Conservation (phyloP, 768 basidiomycete genomes). For the Trametes cinnabarina region DNA sequence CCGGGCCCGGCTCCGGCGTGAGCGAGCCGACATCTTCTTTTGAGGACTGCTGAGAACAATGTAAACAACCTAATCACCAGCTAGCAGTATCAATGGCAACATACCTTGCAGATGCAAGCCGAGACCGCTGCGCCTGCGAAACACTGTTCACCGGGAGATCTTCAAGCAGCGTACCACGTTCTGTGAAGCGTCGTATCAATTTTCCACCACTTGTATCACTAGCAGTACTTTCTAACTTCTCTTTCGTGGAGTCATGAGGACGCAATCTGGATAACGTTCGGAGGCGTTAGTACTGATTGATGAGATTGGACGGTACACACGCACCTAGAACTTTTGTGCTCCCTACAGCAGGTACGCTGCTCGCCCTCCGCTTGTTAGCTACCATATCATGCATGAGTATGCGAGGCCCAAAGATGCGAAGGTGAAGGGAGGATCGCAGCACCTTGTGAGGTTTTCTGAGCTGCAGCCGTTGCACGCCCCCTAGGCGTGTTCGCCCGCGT, state of each 20-base stretch:
- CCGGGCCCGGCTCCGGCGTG: slow-evolving; percentile 9
- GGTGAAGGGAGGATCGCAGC: not conserved
- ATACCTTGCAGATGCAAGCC: not conserved
- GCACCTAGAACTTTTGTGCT: slow-evolving; percentile 12
- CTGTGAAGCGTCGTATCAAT: not conserved
- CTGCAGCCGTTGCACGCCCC: not conserved
- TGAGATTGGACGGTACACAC: not conserved
- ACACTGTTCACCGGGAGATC: not conserved
- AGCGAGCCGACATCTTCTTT: not conserved
- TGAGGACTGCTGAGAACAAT: not conserved
- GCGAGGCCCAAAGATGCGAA: not conserved
- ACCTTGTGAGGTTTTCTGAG: slow-evolving; percentile 6
- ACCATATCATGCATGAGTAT: not conserved
- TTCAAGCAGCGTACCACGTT: slow-evolving; percentile 5
- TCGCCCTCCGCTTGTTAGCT: slow-evolving; percentile 12
- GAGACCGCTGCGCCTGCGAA: not conserved
- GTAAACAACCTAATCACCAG: too few relatives aligned
- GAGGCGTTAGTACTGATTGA: not conserved
- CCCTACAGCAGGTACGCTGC: slow-evolving; percentile 12
- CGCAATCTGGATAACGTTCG: not conserved
- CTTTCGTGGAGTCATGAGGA: slow-evolving; percentile 13
- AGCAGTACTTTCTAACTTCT: slow-evolving; percentile 2
- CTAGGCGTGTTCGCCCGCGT: slow-evolving; percentile 14
- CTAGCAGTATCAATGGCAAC: too few relatives aligned
- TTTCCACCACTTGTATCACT: not conserved